Evolutionary conservation across 2,329 filamentous ascomycete species (phyloP), one percentile per base, ranked within the genome.

Genomic region (Arthrobotrys sphaeroides): DNA sequence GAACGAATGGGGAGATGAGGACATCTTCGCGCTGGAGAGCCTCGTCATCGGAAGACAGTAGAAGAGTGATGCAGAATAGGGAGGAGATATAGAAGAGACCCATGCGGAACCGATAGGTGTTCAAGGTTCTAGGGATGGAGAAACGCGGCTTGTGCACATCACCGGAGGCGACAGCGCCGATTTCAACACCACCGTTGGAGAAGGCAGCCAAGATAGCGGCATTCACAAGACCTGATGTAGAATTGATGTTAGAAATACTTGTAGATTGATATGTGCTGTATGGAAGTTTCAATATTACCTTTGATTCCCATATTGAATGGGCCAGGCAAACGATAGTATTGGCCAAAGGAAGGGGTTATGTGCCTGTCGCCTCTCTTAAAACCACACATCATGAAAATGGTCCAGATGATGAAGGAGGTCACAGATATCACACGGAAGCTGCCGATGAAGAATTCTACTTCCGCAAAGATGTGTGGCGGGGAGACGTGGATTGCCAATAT

Each of bases 71-170:
- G 40, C 66, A 70, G 57, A 76, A 70, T 7, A 76, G 59, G 13
- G 73, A 69, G 20, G 57, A 42, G 36, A 76, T 69, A 49, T 76
- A 76, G 65, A 76, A 76, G 49, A 76, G 66, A 70, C 24, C 38
- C 73, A 76, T 76, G 42, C 73, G 73, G 73, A 76, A 76, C 42
- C 64, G 65, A 33, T 65, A 76, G n/a, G 73, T 76, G 65, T 76
- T 76, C 47, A 76, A 60, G 13, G 65, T 70, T 59, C 73, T 45
- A 1, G 73, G 73, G 36, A 70, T 69, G 10, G 66, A 70, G 33
- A 76, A 76, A 7, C 73, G 73, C 26, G 73, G 73, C 65, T 69
- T 76, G 65, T 69, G 59, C 10, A 70, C 66, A 13, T 76, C 73
- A 49, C 73, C 73, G 31, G 73, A 76, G 31, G 66, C 73, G 24